phyloP scores from a whole-genome alignment of 768 basidiomycete genomes.

The Multifurca ochricompacta region DNA sequence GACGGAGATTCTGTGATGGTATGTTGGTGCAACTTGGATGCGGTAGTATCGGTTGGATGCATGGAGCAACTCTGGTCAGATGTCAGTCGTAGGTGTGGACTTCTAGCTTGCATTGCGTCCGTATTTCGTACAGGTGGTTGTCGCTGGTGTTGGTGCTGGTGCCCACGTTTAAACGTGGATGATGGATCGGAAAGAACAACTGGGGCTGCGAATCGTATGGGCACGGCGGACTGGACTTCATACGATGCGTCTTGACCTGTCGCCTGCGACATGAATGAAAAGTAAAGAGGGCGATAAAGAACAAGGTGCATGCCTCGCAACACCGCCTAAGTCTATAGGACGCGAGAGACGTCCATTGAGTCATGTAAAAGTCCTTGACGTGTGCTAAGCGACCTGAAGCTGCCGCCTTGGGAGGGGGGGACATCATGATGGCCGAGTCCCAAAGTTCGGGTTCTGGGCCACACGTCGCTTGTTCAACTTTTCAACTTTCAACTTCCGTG shows the following conservation, averaged over 20 bases:
- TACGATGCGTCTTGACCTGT: not conserved
- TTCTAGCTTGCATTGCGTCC: not conserved
- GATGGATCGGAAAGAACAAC: not conserved
- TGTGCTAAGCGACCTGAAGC: not conserved
- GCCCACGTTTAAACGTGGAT: slow-evolving; percentile 10
- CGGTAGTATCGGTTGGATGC: not conserved
- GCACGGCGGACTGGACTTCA: not conserved
- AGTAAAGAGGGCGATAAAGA: not conserved
- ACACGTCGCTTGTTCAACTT: too few species aligned
- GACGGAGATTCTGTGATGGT: not conserved
- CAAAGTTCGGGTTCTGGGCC: not conserved
- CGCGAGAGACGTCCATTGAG: not conserved
- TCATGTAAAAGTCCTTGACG: not conserved
- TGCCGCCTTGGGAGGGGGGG: not conserved
- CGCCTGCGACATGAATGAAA: slow-evolving; percentile 8
- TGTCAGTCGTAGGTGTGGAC: not conserved
- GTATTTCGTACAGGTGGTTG: not conserved
- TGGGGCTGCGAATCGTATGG: not conserved
- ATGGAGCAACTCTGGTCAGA: not conserved
- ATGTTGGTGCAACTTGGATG: not conserved
- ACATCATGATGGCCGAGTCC: not conserved
- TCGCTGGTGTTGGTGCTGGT: not conserved
- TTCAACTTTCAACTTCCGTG: too few species aligned
- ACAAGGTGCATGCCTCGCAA: slow-evolving; percentile 5
- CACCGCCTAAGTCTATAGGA: not conserved